These are phyloP conservation scores for Terana coerulea DNA, from an alignment of 768 basidiomycete species.

Conservation along the genomic window DNA sequence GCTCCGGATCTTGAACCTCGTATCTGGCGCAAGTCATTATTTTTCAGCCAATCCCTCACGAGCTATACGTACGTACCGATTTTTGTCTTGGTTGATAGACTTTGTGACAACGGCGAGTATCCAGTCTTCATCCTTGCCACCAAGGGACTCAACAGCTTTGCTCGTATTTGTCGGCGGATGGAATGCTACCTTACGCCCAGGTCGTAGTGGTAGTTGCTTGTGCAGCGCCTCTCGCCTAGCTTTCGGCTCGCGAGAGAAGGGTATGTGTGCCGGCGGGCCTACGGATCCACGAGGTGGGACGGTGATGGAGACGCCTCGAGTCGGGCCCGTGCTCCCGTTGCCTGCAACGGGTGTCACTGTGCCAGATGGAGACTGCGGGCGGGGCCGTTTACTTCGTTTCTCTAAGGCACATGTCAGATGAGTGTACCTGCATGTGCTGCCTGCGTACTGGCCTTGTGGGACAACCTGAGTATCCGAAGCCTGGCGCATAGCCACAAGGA, in stretches of 20 bases:
- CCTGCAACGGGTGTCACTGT: constrained; percentile 36
- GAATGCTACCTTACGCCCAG: constrained; percentile 79
- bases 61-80: constrained; percentile 40
- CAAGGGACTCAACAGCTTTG: constrained; percentile 53
- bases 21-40: constrained; percentile 43
- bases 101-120: constrained; percentile 75
- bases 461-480: constrained; percentile 62
- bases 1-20: constrained; percentile 83
- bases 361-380: constrained; percentile 63
- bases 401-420: constrained; percentile 41
- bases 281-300: constrained; percentile 54
- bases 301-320: constrained; percentile 52
- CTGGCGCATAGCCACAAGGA: constrained; percentile 70
- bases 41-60: background rate
- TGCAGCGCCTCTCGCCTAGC: constrained; percentile 57
- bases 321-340: constrained; percentile 26
- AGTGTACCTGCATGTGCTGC: background rate
- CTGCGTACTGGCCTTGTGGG: constrained; percentile 44
- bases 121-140: constrained; percentile 53
- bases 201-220: constrained; percentile 63
- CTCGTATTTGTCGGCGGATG: constrained; percentile 54
- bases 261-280: constrained; percentile 45
- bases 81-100: constrained; percentile 69
- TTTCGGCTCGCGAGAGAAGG: constrained; percentile 65
- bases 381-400: constrained; percentile 75